These are phyloP conservation scores for Spatholobus suberectus DNA, from an alignment of 306 rosid species.

Conservation along the genomic window DNA sequence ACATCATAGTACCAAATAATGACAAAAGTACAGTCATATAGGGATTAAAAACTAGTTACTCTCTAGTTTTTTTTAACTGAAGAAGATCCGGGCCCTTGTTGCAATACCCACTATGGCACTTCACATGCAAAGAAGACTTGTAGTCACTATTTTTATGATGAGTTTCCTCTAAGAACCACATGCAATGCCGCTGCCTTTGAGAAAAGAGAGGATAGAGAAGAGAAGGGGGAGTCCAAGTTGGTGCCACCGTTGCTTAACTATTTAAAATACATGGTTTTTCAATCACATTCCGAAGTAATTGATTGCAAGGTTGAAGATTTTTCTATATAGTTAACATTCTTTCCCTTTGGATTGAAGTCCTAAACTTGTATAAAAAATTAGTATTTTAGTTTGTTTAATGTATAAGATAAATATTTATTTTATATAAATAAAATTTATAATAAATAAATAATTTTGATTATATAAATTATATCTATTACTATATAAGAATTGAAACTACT, in stretches of 20 bases:
- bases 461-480: too few species aligned
- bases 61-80: too few species aligned
- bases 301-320: not conserved
- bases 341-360: not conserved
- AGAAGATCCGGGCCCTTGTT: too few species aligned
- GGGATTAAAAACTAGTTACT: too few species aligned
- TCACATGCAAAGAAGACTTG: conserved; percentile 30
- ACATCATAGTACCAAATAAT: not conserved
- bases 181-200: conserved; percentile 9
- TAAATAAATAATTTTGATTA: too few species aligned
- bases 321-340: not conserved
- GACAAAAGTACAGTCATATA: not conserved
- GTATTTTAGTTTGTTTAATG: too few species aligned
- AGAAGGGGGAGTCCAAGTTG: not conserved
- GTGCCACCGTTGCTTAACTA: not conserved
- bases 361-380: too few species aligned
- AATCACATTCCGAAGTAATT: not conserved
- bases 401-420: too few species aligned
- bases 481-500: too few species aligned
- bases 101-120: conserved; percentile 2
- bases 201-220: not conserved
- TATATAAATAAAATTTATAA: too few species aligned
- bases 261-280: not conserved
- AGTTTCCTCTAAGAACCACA: not conserved
- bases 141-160: not conserved